A percentile compares a stretch with the other conserved stretches of the same genome.
Evolutionary conservation across 495 filamentous ascomycete genomes (phyloP).

Genomic region (Pyrenula aspistea): DNA sequence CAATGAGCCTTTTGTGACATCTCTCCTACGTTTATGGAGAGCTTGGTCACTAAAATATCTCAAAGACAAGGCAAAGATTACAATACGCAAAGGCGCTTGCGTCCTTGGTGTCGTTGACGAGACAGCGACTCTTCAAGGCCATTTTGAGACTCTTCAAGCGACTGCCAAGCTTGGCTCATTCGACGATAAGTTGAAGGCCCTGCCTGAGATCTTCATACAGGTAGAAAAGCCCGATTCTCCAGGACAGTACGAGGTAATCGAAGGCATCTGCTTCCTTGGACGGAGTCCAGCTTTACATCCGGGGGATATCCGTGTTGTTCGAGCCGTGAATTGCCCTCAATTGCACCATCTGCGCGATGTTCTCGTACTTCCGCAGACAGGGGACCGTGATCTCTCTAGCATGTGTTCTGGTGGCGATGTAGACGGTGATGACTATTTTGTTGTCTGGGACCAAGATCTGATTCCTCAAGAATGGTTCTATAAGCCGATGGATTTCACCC

Average conservation of each 20-base stretch:
- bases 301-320: constrained; percentile 81
- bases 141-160: constrained; percentile 25
- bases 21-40: constrained; percentile 63
- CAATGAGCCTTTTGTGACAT: constrained; percentile 72
- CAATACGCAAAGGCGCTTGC: constrained; percentile 72
- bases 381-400: constrained; percentile 72
- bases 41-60: constrained; percentile 74
- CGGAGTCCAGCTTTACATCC: constrained; percentile 93
- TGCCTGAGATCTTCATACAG: constrained; percentile 88
- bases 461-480: constrained; percentile 58
- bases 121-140: constrained; percentile 59
- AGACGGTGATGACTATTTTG: constrained; percentile 90
- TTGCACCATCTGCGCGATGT: constrained; percentile 70
- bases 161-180: constrained; percentile 8
- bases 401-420: constrained; percentile 97
- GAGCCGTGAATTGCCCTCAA: constrained; percentile 62
- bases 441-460: constrained; percentile 81
- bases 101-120: constrained; percentile 87
- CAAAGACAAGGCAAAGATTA: constrained; percentile 85
- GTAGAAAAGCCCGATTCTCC: constrained; percentile 41
- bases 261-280: constrained; percentile 71
- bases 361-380: constrained; percentile 74
- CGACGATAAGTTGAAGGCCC: constrained; percentile 26
- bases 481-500: constrained; percentile 62
- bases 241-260: constrained; percentile 49